Conservation (phyloP, 1,139 yeast genomes). For the Saccharomyces hybrid region DNA sequence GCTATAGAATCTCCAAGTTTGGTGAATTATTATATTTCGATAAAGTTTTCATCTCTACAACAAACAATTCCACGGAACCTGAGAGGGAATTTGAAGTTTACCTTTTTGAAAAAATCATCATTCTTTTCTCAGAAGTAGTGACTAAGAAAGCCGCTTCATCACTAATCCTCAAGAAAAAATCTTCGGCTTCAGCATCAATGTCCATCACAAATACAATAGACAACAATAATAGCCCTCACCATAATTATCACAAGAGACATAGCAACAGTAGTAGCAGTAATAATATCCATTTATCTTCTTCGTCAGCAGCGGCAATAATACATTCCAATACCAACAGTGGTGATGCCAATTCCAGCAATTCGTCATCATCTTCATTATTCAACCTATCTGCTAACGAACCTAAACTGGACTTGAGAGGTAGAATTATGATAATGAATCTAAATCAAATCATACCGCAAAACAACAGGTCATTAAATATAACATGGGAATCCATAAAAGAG, state of each 20-base stretch:
- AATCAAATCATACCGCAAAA: slow-evolving; percentile 44
- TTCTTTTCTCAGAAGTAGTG: slow-evolving; percentile 59
- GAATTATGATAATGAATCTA: slow-evolving; percentile 63
- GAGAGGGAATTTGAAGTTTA: slow-evolving; percentile 89
- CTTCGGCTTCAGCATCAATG: slow-evolving; percentile 19
- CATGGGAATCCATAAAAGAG: slow-evolving; percentile 74
- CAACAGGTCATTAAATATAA: slow-evolving; percentile 49
- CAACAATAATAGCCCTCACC: neutral
- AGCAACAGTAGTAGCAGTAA: slow-evolving; percentile 1
- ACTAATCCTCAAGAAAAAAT: slow-evolving; percentile 23
- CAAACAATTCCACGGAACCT: slow-evolving; percentile 41
- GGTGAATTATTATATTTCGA: slow-evolving; percentile 83
- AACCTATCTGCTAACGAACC: slow-evolving; percentile 16
- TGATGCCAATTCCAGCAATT: slow-evolving; percentile 1
- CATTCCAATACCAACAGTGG: neutral
- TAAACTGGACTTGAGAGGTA: slow-evolving; percentile 52
- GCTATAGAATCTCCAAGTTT: slow-evolving; percentile 73
- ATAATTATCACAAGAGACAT: neutral
- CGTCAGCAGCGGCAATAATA: neutral
- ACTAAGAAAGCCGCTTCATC: slow-evolving; percentile 33
- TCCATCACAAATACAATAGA: neutral
- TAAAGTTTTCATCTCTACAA: slow-evolving; percentile 54
- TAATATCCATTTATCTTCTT: neutral
- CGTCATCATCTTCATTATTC: slow-evolving; percentile 5
- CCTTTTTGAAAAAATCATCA: slow-evolving; percentile 77